Base-by-base conservation (phyloP, 2,329 filamentous ascomycete species). In the Dothistroma septosporum region DNA sequence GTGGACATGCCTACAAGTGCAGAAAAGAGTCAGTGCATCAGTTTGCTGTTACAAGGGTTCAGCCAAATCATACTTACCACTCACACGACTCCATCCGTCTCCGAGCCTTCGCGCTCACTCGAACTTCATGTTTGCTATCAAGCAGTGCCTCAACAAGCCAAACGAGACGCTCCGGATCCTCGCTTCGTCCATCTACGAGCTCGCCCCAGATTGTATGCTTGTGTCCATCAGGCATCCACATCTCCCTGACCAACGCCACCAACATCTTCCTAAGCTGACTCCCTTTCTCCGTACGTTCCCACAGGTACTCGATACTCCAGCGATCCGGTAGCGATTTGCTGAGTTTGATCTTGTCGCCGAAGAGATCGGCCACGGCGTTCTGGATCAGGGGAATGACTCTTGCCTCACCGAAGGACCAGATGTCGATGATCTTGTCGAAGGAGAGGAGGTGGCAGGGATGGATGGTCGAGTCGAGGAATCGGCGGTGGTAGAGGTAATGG, bases 371-470 rank as follows among this genome's bases (percentile, higher is more conserved):
- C 16, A 44, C 56, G 22, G 32, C 41, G 50, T 67, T 67, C 47
- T 65, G 63, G 9, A 67, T 52, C 8, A 63, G 33, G 19, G 65
- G 63, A 52, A 65, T 59, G 28, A 49, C 52, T 24, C 56, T 55
- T 10, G 55, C 28, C 9, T 57, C 37, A n/a, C 53, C 64, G 44
- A 65, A 60, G 14, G 49, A 22, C 35, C 57, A 64, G 55, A 65
- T 24, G 21, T 60, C 55, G 49, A 65, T 55, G 52, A 66, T 53
- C 2, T 50, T 58, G 59, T 63, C 59, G 54, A 60, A 66, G 35
- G 50, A 24, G 32, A 61, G 47, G 31, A 59, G 50, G 22, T 48
- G 57, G 22, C 32, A 22, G 7, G 58, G 58, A 12, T 53, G 33
- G 32, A n/a, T 28, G 37, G 37, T 24, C 19, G 16, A 54, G 19